Conservation (phyloP, 2,329 filamentous ascomycete genomes). For the Monosporascus sp. region DNA sequence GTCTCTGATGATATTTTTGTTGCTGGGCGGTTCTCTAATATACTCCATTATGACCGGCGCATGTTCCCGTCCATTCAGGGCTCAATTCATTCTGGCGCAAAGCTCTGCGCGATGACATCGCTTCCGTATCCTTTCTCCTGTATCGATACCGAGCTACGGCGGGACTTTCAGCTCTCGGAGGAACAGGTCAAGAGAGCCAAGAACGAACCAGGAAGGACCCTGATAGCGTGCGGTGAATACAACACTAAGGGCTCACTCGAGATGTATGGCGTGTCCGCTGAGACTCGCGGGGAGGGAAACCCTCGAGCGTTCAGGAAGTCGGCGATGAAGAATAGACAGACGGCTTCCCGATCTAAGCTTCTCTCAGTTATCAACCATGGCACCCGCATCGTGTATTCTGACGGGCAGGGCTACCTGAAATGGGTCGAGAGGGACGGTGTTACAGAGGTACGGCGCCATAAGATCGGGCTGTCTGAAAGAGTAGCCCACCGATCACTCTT, state of each 20-base stretch:
- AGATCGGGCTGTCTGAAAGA: constrained; percentile 50
- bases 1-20: constrained; percentile 79
- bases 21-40: constrained; percentile 80
- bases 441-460: constrained; percentile 50
- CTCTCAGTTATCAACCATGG: constrained; percentile 79
- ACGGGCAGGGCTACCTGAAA: constrained; percentile 76
- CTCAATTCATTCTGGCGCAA: constrained; percentile 78
- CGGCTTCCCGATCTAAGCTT: constrained; percentile 72
- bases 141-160: constrained; percentile 53
- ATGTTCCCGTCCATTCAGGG: constrained; percentile 73
- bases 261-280: constrained; percentile 62
- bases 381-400: constrained; percentile 73
- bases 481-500: constrained; percentile 44
- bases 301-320: constrained; percentile 37
- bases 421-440: constrained; percentile 86
- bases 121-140: constrained; percentile 64
- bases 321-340: constrained; percentile 73
- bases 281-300: constrained; percentile 11
- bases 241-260: constrained; percentile 88
- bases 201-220: constrained; percentile 47
- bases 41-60: constrained; percentile 83
- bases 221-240: constrained; percentile 84
- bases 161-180: constrained; percentile 48
- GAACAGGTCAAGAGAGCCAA: constrained; percentile 51
- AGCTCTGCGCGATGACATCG: constrained; percentile 66